Conservation (phyloP, 1,139 yeast species). For the Saccharomyces pastorianus region DNA sequence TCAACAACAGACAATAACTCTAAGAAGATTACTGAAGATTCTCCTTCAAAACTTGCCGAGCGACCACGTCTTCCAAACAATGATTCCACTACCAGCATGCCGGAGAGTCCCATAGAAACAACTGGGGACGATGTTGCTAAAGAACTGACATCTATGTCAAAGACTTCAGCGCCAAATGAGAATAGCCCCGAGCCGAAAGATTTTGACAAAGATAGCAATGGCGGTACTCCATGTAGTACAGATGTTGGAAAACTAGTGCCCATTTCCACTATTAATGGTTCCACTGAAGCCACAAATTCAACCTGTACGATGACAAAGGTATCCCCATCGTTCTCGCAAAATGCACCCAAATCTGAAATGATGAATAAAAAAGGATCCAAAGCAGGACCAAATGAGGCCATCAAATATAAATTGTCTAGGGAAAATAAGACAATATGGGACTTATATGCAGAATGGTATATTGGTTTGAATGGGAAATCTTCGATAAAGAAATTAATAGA, state of each 20-base stretch:
- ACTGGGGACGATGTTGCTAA: background rate
- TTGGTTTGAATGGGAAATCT: conserved; percentile 29
- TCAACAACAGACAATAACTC: conserved; percentile 1
- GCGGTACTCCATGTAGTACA: background rate
- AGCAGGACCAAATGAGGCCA: conserved; percentile 3
- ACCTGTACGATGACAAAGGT: background rate
- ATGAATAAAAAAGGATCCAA: background rate
- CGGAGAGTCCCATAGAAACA: conserved; percentile 4
- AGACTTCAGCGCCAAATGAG: background rate
- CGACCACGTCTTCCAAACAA: conserved; percentile 3
- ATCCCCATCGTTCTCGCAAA: background rate
- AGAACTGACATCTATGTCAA: background rate
- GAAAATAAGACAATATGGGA: conserved; percentile 33
- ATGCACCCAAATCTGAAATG: background rate
- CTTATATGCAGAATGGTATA: conserved; percentile 33
- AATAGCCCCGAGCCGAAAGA: background rate
- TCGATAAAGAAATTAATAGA: conserved; percentile 29
- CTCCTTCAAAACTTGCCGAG: conserved; percentile 4
- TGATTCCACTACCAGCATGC: conserved; percentile 5
- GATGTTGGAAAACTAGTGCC: background rate
- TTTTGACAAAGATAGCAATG: background rate
- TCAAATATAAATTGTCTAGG: conserved; percentile 31
- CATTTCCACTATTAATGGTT: background rate
- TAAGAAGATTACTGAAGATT: background rate
- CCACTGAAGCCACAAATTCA: background rate